phyloP scores from a whole-genome alignment of 805 yeast species.

The Brettanomyces anomalus region DNA sequence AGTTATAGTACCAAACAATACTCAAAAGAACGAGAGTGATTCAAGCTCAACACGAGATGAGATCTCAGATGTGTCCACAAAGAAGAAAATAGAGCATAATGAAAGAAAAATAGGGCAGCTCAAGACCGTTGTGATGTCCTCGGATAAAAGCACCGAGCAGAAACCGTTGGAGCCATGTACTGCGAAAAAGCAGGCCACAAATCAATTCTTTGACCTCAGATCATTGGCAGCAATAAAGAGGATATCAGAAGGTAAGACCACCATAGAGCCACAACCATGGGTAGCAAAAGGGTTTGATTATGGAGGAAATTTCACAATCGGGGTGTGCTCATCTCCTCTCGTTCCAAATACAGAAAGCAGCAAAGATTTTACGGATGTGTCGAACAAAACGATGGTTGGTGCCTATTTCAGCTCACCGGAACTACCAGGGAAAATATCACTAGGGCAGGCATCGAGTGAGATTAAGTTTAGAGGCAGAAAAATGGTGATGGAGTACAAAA shows the following conservation, averaged over 20 bases:
- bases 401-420: constrained; percentile 43
- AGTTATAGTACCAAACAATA: too few relatives aligned
- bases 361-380: constrained; percentile 25
- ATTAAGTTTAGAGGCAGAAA: constrained; percentile 70
- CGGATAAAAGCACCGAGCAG: too few relatives aligned
- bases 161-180: constrained; percentile 31
- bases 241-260: constrained; percentile 15
- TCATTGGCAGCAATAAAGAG: constrained; percentile 26
- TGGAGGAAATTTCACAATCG: constrained; percentile 63
- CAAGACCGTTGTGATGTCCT: too few relatives aligned
- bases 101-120: too few relatives aligned
- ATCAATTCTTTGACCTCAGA: constrained; percentile 38
- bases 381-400: constrained; percentile 39
- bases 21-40: too few relatives aligned
- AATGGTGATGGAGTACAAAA: constrained; percentile 56
- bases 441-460: constrained; percentile 51
- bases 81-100: too few relatives aligned
- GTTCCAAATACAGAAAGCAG: constrained; percentile 14
- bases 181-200: constrained; percentile 31
- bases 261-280: constrained; percentile 38
- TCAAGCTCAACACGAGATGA: too few relatives aligned
- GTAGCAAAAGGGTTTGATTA: constrained; percentile 61
- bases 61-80: too few relatives aligned
- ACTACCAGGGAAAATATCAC: constrained; percentile 35
- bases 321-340: constrained; percentile 57